Base-by-base conservation (phyloP, 306 rosid genomes). In the Vigna trinervia region DNA sequence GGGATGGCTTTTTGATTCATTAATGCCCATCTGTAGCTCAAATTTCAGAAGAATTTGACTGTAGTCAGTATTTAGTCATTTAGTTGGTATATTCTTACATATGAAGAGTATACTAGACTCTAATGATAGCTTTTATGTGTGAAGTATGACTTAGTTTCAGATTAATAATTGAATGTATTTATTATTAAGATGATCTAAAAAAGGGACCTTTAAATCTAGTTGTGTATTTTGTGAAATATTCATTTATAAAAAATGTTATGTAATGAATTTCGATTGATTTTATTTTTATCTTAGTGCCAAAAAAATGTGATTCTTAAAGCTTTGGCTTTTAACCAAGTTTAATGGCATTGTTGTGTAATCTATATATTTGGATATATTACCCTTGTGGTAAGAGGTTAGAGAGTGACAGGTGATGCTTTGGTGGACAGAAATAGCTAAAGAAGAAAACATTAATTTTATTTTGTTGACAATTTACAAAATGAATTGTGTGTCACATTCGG, bases 11-110 rank as follows among this genome's bases (percentile, higher is more conserved):
- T 6, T 66, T 48, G 51, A 6, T 41, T 41, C 46, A 9, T 41
- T 7, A 41, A 2, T 41, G 46, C 0, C 23, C 51, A 38, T 46
- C 50, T n/a, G 48, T 53, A 11, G 75, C 50, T 67, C 59, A 77
- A 67, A 26, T 26, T 56, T 77, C 8, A 26, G 48, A 53, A 28
- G 53, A 77, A 66, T 77, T 77, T 54, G 75, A 67, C 48, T 56
- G 68, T 5, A 38, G 11, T 45, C 8, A 26, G 10, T 67, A 43
- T 54, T 54, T 54, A 77, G 61, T 15, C 58, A 41, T 41, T 41
- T 41, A 41, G 46, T 41, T 41, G 12, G 12, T 41, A 65, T 66
- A 53, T 41, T 41, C 58, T 39, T 67, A 66, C 58, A 26, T n/a
- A n/a, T 67, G 51, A 66, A 9, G 57, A 53, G 32, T 53, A 28